Conservation (phyloP, 768 basidiomycete genomes). For the Auricularia cornea region DNA sequence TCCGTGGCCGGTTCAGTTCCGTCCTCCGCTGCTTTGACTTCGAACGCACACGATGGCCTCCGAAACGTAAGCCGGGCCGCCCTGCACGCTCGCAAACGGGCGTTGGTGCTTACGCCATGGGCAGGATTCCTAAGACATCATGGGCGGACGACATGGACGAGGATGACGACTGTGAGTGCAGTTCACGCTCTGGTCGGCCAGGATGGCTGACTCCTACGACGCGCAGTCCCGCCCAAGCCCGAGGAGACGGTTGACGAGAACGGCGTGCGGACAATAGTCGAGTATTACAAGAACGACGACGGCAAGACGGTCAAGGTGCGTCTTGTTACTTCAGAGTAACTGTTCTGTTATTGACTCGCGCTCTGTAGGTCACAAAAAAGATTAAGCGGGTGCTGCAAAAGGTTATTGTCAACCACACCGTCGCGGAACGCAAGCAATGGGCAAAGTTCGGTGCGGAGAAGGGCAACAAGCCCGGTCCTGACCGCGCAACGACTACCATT, state of each 20-base stretch:
- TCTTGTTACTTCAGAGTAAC: conserved; percentile 1
- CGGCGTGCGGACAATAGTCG: conserved; percentile 77
- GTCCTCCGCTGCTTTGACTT: background rate
- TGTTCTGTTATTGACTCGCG: background rate
- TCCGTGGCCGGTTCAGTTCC: no score
- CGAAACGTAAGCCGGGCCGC: background rate
- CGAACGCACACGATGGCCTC: background rate
- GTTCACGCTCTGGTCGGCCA: background rate
- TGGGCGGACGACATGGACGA: conserved; percentile 81
- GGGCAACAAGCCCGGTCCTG: conserved; percentile 80
- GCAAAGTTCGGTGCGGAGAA: conserved; percentile 88
- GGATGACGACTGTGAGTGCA: conserved; percentile 52
- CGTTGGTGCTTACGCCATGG: background rate
- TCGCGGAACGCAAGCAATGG: conserved; percentile 92
- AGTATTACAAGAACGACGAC: conserved; percentile 80
- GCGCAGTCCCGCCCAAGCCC: conserved; percentile 32
- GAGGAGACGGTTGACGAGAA: conserved; percentile 77
- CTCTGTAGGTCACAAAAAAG: conserved; percentile 68
- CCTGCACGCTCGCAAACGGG: no score
- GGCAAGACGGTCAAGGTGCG: conserved; percentile 90
- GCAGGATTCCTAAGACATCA: conserved; percentile 45
- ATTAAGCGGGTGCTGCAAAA: conserved; percentile 84
- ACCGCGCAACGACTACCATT: conserved; percentile 89
- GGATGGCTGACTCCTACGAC: no score
- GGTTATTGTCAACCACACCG: conserved; percentile 85